A percentile compares a stretch with the other conserved stretches of the same genome.
phyloP scores from a whole-genome alignment of 2,329 filamentous ascomycete genomes.

The Penicillium glabrum region DNA sequence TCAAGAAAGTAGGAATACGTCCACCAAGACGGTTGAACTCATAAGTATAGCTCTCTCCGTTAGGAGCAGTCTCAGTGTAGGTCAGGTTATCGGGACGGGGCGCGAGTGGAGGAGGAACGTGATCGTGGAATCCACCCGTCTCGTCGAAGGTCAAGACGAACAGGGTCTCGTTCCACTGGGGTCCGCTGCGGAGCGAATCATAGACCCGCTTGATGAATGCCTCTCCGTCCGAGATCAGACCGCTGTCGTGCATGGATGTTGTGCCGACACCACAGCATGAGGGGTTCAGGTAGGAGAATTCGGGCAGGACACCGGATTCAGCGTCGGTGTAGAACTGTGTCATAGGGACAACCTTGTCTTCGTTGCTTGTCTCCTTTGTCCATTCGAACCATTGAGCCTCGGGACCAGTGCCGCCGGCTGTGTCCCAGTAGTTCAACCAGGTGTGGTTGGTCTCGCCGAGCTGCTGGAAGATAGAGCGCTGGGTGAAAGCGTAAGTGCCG shows the following conservation, averaged over 20 bases:
- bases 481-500: slow-evolving; percentile 24
- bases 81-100: slow-evolving; percentile 31
- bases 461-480: slow-evolving; percentile 42
- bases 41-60: slow-evolving; percentile 27
- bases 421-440: slow-evolving; percentile 34
- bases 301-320: slow-evolving; percentile 26
- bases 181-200: slow-evolving; percentile 32
- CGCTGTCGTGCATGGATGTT: slow-evolving; percentile 34
- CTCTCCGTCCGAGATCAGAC: slow-evolving; percentile 35
- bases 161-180: slow-evolving; percentile 35
- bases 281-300: slow-evolving; percentile 37
- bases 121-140: slow-evolving; percentile 38
- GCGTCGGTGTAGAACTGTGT: slow-evolving; percentile 35
- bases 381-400: slow-evolving; percentile 33
- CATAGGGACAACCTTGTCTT: slow-evolving; percentile 27
- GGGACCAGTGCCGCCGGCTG: slow-evolving; percentile 20
- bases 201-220: slow-evolving; percentile 36
- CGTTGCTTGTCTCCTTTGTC: slow-evolving; percentile 26
- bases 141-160: slow-evolving; percentile 39
- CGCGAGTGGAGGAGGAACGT: slow-evolving; percentile 32
- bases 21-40: slow-evolving; percentile 29
- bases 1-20: slow-evolving; percentile 29
- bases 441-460: slow-evolving; percentile 28
- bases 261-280: slow-evolving; percentile 41
- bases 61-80: slow-evolving; percentile 30